Conservation (phyloP, 164 flowering plant genomes). For the Magnolia officinalis region DNA sequence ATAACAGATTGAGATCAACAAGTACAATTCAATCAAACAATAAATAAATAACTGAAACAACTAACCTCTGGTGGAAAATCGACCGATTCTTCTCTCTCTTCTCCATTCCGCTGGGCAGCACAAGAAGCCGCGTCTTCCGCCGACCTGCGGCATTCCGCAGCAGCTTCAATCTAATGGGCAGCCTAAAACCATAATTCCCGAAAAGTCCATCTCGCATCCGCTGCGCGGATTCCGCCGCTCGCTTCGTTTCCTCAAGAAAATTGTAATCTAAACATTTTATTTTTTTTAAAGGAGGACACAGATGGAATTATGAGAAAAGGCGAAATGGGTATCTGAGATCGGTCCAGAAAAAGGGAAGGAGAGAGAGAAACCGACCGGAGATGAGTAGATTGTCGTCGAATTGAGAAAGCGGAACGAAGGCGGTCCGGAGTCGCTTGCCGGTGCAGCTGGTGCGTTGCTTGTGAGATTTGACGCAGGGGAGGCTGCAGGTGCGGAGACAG, state of each 20-base stretch:
- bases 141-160: constrained; percentile 49
- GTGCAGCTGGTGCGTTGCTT: constrained; percentile 25
- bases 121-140: constrained; percentile 43
- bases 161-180: constrained; percentile 37
- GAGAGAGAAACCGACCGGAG: constrained; percentile 19
- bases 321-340: background rate
- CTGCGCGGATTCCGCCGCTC: constrained; percentile 68
- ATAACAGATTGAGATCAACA: no score
- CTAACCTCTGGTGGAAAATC: constrained; percentile 45
- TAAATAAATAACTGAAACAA: background rate
- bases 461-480: constrained; percentile 35
- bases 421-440: constrained; percentile 24
- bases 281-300: no score
- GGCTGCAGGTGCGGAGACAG: constrained; percentile 27
- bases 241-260: constrained; percentile 72
- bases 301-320: background rate
- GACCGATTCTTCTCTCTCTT: constrained; percentile 64
- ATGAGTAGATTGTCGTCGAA: constrained; percentile 27
- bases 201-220: constrained; percentile 45
- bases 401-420: constrained; percentile 27
- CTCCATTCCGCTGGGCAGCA: constrained; percentile 66
- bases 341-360: background rate
- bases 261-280: constrained; percentile 43
- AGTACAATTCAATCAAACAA: background rate
- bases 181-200: constrained; percentile 28